phyloP scores from a whole-genome alignment of 148 eudicot genomes.

The Tetragonia tetragonoides region DNA sequence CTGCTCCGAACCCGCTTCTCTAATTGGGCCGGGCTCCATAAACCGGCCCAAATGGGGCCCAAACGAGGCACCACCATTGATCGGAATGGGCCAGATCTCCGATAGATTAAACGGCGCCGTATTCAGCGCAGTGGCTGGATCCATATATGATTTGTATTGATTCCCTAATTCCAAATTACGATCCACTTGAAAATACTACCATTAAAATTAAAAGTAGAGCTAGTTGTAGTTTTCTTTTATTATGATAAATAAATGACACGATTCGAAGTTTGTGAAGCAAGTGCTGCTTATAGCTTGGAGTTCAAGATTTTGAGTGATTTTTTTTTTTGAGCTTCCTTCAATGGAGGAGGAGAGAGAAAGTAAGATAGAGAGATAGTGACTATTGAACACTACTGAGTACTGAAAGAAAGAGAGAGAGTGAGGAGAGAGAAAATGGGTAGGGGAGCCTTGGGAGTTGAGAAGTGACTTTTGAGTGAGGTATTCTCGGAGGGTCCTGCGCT shows the following conservation, averaged over 20 bases:
- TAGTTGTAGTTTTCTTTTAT: no score
- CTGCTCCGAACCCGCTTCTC: slow-evolving; percentile 11
- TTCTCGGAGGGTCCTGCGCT: slow-evolving; percentile 47
- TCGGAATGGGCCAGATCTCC: slow-evolving; percentile 73
- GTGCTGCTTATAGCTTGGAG: slow-evolving; percentile 8
- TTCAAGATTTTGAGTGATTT: slow-evolving; percentile 1
- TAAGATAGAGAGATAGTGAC: slow-evolving; percentile 6
- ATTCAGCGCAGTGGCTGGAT: slow-evolving; percentile 34
- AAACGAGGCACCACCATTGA: slow-evolving; percentile 27
- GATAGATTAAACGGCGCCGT: slow-evolving; percentile 42
- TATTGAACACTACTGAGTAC: neutral
- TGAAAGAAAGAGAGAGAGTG: neutral
- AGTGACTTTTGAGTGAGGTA: slow-evolving; percentile 57
- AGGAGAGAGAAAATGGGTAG: neutral
- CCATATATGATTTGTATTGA: slow-evolving; percentile 28
- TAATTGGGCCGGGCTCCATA: slow-evolving; percentile 25
- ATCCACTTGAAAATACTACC: neutral
- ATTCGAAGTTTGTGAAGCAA: neutral
- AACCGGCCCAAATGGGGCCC: slow-evolving; percentile 27
- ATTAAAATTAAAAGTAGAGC: neutral
- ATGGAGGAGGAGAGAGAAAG: slow-evolving; percentile 12
- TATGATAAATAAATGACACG: neutral
- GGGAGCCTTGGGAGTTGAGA: slow-evolving; percentile 41
- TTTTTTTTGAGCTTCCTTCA: neutral
- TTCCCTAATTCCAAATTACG: neutral